Evolutionary conservation across 2,329 filamentous ascomycete genomes (phyloP).

Genomic region (Fusarium mangiferae): DNA sequence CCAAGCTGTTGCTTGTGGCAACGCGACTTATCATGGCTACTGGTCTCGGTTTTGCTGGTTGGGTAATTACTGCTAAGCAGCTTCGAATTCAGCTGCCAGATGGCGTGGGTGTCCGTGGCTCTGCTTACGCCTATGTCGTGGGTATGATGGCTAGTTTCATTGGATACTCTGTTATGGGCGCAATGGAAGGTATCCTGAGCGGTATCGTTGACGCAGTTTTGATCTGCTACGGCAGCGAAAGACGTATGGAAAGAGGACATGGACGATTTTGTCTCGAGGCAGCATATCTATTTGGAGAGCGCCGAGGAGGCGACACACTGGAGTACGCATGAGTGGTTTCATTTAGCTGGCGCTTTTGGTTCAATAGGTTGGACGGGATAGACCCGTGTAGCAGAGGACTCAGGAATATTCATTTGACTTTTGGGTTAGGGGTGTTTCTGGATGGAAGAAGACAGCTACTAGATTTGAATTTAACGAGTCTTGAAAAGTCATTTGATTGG

Average conservation of each 20-base stretch:
- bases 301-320: slow-evolving; percentile 47
- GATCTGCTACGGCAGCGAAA: slow-evolving; percentile 94
- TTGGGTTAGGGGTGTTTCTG: background rate
- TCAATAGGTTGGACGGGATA: slow-evolving; percentile 24
- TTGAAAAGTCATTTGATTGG: background rate
- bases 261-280: slow-evolving; percentile 92
- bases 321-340: slow-evolving; percentile 41
- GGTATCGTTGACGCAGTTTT: slow-evolving; percentile 89
- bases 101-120: slow-evolving; percentile 72
- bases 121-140: slow-evolving; percentile 93
- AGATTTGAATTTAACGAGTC: slow-evolving; percentile 11
- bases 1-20: slow-evolving; percentile 90
- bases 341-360: slow-evolving; percentile 29
- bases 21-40: slow-evolving; percentile 92
- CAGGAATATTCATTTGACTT: slow-evolving; percentile 2
- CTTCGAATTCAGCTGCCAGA: slow-evolving; percentile 70
- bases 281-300: slow-evolving; percentile 84
- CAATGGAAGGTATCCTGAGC: slow-evolving; percentile 88
- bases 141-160: slow-evolving; percentile 93
- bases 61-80: slow-evolving; percentile 90
- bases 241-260: slow-evolving; percentile 71
- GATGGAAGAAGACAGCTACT: background rate
- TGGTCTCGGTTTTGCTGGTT: slow-evolving; percentile 91
- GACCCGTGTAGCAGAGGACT: slow-evolving; percentile 20
- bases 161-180: slow-evolving; percentile 90